Base-by-base conservation (phyloP, 73 alveolate species). In the Symbiodinium natans region DNA sequence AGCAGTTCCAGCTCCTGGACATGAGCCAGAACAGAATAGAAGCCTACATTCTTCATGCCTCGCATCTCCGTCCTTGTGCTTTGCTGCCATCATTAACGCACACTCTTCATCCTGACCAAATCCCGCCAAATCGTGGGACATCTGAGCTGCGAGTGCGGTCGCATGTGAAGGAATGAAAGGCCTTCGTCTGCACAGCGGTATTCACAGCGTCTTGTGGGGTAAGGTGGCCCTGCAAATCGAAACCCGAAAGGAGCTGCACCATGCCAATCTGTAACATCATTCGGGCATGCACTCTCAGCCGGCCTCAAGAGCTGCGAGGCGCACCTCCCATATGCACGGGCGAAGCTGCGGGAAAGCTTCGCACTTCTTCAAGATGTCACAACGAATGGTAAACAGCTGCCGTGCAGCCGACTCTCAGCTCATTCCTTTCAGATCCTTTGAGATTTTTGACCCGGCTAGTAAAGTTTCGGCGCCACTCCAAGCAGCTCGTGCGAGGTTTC, bases 41-140 rank as follows among this genome's bases (percentile, higher is more conserved):
- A 36, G 34, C 38, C 46, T 33, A 17, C 46, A 9, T 21, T 77
- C 42, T 40, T 42, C 9, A 40, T 9, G 42, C 84, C 4, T 19
- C 9, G 41, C 9, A 7, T 80, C 88, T 13, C 59, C 27, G 74
- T 56, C 95, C 95, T 88, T 88, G 95, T 88, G 95, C 86, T 88
- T 88, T 19, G 95, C 95, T 27, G 95, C 95, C 95, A 88, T 88
- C 95, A 88, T 88, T 74, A 88, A 29, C 1, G 95, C 95, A n/a
- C 95, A 88, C 95, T 88, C 95, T 46, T 88, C 95, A 31, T 88
- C 95, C 95, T 88, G 73, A 27, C 48, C 46, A 4, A 33, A 43
- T 7, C 9, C 40, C 40, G 25, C 15, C 21, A 31, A 13, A 21
- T 29, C 3, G 75, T 56, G 31, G 3, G 27, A 21, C 17, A 56